Base-by-base conservation (phyloP, 2,329 filamentous ascomycete genomes). In the Colletotrichum caudatum region DNA sequence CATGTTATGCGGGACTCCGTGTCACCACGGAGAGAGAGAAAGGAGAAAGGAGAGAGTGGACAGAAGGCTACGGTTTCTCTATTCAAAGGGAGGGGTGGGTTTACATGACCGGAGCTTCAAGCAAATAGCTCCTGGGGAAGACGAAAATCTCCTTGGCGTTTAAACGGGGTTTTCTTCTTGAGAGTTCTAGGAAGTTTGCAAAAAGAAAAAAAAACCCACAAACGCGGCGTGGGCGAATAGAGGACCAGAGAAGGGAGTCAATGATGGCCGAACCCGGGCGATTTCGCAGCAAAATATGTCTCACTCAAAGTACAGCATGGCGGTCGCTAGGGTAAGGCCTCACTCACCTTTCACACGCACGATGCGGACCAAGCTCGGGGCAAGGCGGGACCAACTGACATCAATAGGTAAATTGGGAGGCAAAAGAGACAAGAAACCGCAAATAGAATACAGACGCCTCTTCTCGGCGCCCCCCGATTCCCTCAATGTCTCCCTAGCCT, bases 321-420 rank as follows among this genome's bases (percentile, higher is more conserved):
- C 44, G 60, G 61, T 69, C 46, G 44, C 44, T 58, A 51, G 68
- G 57, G 68, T 71, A 71, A 23, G n/a, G 64, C 57, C 68, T 71
- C 57, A 51, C 68, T 71, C 57, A 51, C 57, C 44, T n/a, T 37
- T n/a, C 44, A 20, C 20, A 48, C 9, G 33, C 23, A 14, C 20
- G 11, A 39, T 59, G 66, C 50, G 59, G 66, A 23, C 46, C 53
- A 46, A 35, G 26, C 56, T 66, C 66, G 64, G 44, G 44, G 33
- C 8, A 20, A 20, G 46, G 46, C 20, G 18, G 37, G 26, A 44
- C 50, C 20, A 37, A 64, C 68, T 71, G 68, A 71, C 64, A 51
- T 33, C 20, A 12, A 29, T n/a, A 53, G 60, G 48, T 23, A 23
- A 48, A 35, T 14, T 11, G 16, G 16, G 33, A 48, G 26, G 39